Conservation (phyloP, 139 green algal genomes). For the Astrephomene gubernaculifera region DNA sequence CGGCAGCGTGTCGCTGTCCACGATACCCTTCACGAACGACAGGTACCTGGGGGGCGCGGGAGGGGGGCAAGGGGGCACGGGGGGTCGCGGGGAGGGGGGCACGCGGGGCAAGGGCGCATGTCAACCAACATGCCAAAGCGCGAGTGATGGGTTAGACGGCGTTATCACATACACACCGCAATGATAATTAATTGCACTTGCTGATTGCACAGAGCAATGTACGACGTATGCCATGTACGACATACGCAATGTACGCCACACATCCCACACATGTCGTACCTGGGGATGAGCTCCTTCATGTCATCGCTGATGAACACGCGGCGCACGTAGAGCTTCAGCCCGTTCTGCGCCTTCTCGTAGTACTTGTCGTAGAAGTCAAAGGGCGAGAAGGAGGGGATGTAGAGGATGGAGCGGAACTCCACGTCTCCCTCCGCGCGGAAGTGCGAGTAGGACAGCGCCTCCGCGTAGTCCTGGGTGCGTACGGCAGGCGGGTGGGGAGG, state of each 20-base stretch:
- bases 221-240: too few species aligned
- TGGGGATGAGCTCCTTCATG: slow-evolving; percentile 94
- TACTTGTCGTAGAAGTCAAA: slow-evolving; percentile 94
- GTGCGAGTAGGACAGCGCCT: slow-evolving; percentile 89
- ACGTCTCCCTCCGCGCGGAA: slow-evolving; percentile 99
- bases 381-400: slow-evolving; percentile 82
- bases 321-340: slow-evolving; percentile 95
- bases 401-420: slow-evolving; percentile 97
- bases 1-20: slow-evolving; percentile 97
- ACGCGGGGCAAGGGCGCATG: too few species aligned
- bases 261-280: too few species aligned
- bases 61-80: too few species aligned
- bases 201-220: too few species aligned
- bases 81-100: too few species aligned
- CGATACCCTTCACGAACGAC: slow-evolving; percentile 89
- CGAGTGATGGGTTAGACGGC: too few species aligned
- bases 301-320: slow-evolving; percentile 96
- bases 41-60: slow-evolving; percentile 82
- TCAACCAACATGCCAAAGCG: too few species aligned
- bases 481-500: neutral
- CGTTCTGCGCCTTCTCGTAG: slow-evolving; percentile 76
- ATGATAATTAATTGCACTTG: too few species aligned
- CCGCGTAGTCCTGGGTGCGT: slow-evolving; percentile 61
- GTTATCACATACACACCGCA: too few species aligned
- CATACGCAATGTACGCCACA: too few species aligned